Evolutionary conservation across 177 flowering plant species (phyloP).

Genomic region (Vitis hybrid): DNA sequence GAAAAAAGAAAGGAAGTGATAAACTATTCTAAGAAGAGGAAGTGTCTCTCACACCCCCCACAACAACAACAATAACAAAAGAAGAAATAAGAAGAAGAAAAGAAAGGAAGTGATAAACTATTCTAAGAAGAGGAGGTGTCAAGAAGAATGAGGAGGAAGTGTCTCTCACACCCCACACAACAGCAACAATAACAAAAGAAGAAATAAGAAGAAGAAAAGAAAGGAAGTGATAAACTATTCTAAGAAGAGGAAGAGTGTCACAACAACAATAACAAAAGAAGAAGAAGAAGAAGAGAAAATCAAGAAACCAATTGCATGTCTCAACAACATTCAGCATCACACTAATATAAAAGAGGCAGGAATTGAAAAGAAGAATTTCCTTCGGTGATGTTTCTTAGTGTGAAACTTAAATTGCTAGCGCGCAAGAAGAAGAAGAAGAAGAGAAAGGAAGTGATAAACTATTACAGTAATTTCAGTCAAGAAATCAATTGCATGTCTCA

Average conservation of each 20-base stretch:
- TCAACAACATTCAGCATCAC: conserved; percentile 1
- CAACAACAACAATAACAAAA: too few species aligned
- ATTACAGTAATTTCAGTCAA: neutral
- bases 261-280: neutral
- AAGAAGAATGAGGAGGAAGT: too few species aligned
- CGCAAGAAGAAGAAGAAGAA: neutral
- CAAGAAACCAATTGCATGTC: neutral
- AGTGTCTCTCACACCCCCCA: too few species aligned
- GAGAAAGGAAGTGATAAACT: conserved; percentile 1
- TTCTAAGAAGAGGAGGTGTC: neutral
- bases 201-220: too few species aligned
- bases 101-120: neutral
- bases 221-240: neutral
- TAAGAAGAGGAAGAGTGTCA: neutral
- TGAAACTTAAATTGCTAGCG: conserved; percentile 19
- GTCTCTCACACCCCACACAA: neutral
- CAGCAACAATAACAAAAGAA: neutral
- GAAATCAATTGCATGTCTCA: neutral
- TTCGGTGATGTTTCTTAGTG: conserved; percentile 18
- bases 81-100: too few species aligned
- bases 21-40: too few species aligned
- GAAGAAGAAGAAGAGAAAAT: neutral
- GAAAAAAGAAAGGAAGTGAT: too few species aligned
- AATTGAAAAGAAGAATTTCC: conserved; percentile 17
- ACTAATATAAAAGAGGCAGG: conserved; percentile 11